A percentile compares a stretch with the other conserved stretches of the same genome.
Conservation (phyloP, 768 basidiomycete genomes). For the Russula griseocarnosa region DNA sequence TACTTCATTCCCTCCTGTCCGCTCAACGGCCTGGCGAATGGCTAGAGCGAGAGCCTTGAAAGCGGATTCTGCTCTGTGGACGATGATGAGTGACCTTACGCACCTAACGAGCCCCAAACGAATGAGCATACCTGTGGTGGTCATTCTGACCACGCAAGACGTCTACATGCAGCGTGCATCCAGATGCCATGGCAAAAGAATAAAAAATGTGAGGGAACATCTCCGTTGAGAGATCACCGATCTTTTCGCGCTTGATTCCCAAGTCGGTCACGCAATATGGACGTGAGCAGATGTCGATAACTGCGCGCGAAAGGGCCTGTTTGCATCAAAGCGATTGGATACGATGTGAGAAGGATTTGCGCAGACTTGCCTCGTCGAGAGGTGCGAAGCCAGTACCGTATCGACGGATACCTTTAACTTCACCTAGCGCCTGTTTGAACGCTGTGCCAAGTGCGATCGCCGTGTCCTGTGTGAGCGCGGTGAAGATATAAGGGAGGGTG, state of each 20-base stretch:
- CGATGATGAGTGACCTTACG: slow-evolving; percentile 3
- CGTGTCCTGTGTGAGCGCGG: slow-evolving; percentile 66
- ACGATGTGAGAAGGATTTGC: neutral
- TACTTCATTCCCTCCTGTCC: slow-evolving; percentile 84
- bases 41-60: slow-evolving; percentile 98
- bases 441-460: slow-evolving; percentile 84
- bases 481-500: slow-evolving; percentile 4
- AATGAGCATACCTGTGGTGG: slow-evolving; percentile 76
- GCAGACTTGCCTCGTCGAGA: slow-evolving; percentile 76
- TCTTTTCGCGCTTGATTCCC: slow-evolving; percentile 82
- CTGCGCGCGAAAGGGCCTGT: slow-evolving; percentile 90
- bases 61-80: slow-evolving; percentile 82
- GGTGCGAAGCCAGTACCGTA: slow-evolving; percentile 98
- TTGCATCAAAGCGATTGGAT: neutral
- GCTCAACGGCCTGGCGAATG: slow-evolving; percentile 89
- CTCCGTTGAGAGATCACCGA: slow-evolving; percentile 93
- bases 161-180: slow-evolving; percentile 91
- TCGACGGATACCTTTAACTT: slow-evolving; percentile 87
- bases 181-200: slow-evolving; percentile 96
- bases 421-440: slow-evolving; percentile 93
- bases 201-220: slow-evolving; percentile 98
- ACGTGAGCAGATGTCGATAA: slow-evolving; percentile 97
- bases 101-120: neutral
- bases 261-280: slow-evolving; percentile 94
- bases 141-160: slow-evolving; percentile 95